These are phyloP conservation scores for Funneliformis geosporum DNA, from an alignment of 192 early-diverging fungal genomes.

Conservation along the genomic window DNA sequence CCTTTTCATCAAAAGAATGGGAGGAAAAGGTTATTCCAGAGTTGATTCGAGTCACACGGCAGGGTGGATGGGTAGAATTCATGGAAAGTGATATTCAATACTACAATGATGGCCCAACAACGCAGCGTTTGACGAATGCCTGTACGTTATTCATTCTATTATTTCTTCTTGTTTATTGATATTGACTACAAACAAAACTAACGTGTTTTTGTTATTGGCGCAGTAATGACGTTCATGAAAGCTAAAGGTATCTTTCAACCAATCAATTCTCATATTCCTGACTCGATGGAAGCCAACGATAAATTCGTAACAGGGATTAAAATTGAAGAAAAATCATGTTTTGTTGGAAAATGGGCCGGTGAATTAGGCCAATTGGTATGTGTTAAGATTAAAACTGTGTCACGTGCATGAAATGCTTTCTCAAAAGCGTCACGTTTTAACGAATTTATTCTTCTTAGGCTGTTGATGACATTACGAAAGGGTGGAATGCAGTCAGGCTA, in stretches of 20 bases:
- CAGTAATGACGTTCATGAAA: slow-evolving; percentile 8
- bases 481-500: not conserved
- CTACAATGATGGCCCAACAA: slow-evolving; percentile 15
- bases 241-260: slow-evolving; percentile 15
- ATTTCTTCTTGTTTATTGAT: not conserved
- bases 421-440: too few species aligned
- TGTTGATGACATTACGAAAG: slow-evolving; percentile 6
- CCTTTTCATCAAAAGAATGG: not conserved
- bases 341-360: slow-evolving; percentile 27
- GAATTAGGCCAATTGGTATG: slow-evolving; percentile 28
- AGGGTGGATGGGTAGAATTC: slow-evolving; percentile 33
- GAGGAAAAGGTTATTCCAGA: slow-evolving; percentile 26
- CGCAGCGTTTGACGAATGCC: slow-evolving; percentile 1
- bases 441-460: not conserved
- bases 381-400: not conserved
- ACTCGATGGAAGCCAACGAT: not conserved
- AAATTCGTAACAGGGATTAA: not conserved
- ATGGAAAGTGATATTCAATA: slow-evolving; percentile 28
- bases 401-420: too few species aligned
- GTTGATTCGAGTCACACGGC: slow-evolving; percentile 24
- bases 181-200: not conserved
- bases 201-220: not conserved
- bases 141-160: slow-evolving; percentile 1
- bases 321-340: not conserved
- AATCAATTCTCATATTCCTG: not conserved